Evolutionary conservation across 352 stramenopile genomes (phyloP).

Genomic region (Phytophthora pini): DNA sequence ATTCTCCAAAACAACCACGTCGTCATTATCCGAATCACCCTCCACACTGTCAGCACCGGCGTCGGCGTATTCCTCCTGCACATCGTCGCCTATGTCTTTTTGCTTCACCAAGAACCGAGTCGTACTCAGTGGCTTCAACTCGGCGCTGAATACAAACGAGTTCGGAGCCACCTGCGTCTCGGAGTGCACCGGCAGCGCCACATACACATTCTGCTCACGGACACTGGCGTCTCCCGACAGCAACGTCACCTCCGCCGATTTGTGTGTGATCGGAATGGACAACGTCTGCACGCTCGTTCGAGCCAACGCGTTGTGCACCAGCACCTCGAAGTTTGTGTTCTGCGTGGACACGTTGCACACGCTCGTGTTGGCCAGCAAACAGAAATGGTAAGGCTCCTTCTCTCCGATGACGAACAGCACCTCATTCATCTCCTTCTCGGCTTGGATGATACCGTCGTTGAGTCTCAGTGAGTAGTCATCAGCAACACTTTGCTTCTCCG

Average conservation of each 20-base stretch:
- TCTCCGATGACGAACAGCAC: slow-evolving; percentile 80
- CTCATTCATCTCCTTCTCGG: slow-evolving; percentile 72
- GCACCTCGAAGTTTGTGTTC: slow-evolving; percentile 70
- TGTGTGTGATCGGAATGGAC: slow-evolving; percentile 60
- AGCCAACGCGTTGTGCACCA: slow-evolving; percentile 76
- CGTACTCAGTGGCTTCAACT: slow-evolving; percentile 61
- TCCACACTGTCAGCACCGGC: slow-evolving; percentile 2
- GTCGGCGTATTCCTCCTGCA: slow-evolving; percentile 1
- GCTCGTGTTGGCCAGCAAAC: slow-evolving; percentile 90
- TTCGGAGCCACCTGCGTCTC: slow-evolving; percentile 61
- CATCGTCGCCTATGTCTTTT: slow-evolving; percentile 5
- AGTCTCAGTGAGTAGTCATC: slow-evolving; percentile 96
- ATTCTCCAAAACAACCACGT: slow-evolving; percentile 70
- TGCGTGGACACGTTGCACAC: slow-evolving; percentile 85
- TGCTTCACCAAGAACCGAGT: slow-evolving; percentile 65
- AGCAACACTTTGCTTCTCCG: slow-evolving; percentile 95
- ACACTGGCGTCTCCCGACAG: slow-evolving; percentile 47
- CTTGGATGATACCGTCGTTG: slow-evolving; percentile 77
- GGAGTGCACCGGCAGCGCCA: slow-evolving; percentile 58
- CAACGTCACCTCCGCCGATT: slow-evolving; percentile 45
- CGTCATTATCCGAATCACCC: slow-evolving; percentile 1
- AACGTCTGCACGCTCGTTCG: slow-evolving; percentile 67
- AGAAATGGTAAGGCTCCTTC: slow-evolving; percentile 71
- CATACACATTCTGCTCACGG: slow-evolving; percentile 54
- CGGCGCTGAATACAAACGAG: slow-evolving; percentile 69